Conservation (phyloP, 176 grass and related monocot genomes). For the Zizania latifolia region DNA sequence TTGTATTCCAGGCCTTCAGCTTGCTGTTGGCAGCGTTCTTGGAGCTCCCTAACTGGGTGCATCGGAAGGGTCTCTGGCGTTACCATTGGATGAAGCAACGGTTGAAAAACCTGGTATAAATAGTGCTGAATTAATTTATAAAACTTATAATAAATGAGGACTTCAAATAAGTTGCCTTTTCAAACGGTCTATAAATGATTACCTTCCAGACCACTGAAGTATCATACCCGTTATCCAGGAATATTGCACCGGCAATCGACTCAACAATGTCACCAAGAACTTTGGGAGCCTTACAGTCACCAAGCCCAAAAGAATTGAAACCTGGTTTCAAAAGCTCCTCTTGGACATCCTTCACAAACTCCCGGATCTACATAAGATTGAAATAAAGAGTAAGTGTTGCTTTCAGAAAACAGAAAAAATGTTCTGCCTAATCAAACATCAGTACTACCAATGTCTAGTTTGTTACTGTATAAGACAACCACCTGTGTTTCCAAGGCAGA, state of each 20-base stretch:
- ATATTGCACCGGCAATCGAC: conserved; percentile 91
- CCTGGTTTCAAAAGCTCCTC: conserved; percentile 76
- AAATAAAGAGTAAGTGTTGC: conserved; percentile 24
- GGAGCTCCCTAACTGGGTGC: conserved; percentile 97
- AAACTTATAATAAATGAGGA: not conserved
- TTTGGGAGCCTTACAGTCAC: conserved; percentile 96
- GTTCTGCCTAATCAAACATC: conserved; percentile 9
- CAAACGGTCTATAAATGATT: conserved; percentile 8
- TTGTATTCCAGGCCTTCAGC: conserved; percentile 94
- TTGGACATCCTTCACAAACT: conserved; percentile 96
- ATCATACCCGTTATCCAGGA: conserved; percentile 65
- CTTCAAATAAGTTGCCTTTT: not conserved
- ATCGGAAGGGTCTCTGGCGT: conserved; percentile 91
- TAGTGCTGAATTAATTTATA: not conserved
- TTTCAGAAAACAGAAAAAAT: conserved; percentile 8
- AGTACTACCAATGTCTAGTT: conserved; percentile 21
- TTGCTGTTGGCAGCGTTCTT: conserved; percentile 98
- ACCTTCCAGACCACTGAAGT: conserved; percentile 87
- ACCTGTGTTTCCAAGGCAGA: conserved; percentile 94
- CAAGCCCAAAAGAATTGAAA: conserved; percentile 96
- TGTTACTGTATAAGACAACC: not conserved
- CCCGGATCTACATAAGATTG: conserved; percentile 64
- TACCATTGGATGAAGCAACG: conserved; percentile 75
- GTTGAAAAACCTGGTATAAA: conserved; percentile 67
- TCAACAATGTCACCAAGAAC: conserved; percentile 96